A percentile compares a stretch with the other conserved stretches of the same genome.
Conservation (phyloP, 805 yeast genomes). For the Kuraishia cidri region DNA sequence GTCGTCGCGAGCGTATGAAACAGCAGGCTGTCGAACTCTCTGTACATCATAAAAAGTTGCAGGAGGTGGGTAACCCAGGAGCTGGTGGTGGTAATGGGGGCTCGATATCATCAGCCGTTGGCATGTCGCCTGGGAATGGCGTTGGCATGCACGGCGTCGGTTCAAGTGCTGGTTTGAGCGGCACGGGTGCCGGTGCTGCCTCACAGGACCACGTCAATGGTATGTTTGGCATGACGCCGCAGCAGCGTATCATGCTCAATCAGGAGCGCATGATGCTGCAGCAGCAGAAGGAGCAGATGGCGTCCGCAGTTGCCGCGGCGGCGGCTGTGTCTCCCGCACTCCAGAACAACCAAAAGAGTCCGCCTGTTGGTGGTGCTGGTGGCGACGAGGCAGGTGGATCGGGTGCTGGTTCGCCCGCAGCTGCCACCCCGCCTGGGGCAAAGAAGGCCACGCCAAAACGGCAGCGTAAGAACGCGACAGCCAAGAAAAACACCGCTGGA, state of each 20-base stretch:
- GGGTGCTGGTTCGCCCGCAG: conserved; percentile 4
- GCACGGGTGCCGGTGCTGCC: neutral
- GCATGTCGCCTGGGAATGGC: conserved; percentile 2
- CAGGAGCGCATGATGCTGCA: conserved; percentile 18
- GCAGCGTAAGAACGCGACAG: conserved; percentile 14
- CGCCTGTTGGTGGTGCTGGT: conserved; percentile 4
- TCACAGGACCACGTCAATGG: conserved; percentile 10
- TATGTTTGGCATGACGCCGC: conserved; percentile 16
- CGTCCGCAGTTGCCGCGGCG: conserved; percentile 18
- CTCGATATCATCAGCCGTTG: no score
- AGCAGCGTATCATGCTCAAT: conserved; percentile 16
- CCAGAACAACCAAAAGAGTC: conserved; percentile 5
- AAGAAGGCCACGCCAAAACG: conserved; percentile 6
- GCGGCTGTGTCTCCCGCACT: conserved; percentile 3
- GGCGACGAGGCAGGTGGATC: conserved; percentile 6
- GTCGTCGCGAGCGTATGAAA: conserved; percentile 48
- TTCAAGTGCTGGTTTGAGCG: conserved; percentile 1
- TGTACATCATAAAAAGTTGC: conserved; percentile 4
- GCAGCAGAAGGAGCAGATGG: conserved; percentile 21
- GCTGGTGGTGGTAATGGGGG: neutral
- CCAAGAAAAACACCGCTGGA: conserved; percentile 15
- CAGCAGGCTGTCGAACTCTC: conserved; percentile 24
- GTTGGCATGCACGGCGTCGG: conserved; percentile 5
- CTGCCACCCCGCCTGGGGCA: neutral
- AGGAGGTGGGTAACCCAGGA: conserved; percentile 4